Conservation (phyloP, 768 basidiomycete species). For the Boletales sp. region DNA sequence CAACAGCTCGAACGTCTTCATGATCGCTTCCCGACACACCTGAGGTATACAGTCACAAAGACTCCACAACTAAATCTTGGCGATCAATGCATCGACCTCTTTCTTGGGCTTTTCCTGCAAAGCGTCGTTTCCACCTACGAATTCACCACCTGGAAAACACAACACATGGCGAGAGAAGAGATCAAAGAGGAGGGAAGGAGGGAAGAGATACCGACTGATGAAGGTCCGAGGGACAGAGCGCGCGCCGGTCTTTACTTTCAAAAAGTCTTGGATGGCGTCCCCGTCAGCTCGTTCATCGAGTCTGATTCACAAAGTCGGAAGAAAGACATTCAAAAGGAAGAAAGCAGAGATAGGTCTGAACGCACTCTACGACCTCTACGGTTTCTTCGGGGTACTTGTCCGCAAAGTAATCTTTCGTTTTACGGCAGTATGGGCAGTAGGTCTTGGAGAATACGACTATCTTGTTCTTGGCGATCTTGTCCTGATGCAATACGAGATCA, state of each 20-base stretch:
- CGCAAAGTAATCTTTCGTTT: conserved; percentile 46
- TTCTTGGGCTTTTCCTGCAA: conserved; percentile 5
- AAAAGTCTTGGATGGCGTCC: conserved; percentile 60
- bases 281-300: conserved; percentile 60
- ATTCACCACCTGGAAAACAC: conserved; percentile 12
- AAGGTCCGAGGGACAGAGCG: conserved; percentile 77
- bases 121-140: conserved; percentile 20
- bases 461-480: conserved; percentile 45
- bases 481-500: conserved; percentile 27
- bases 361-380: conserved; percentile 48
- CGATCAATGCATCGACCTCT: conserved; percentile 10
- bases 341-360: background rate
- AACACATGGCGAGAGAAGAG: background rate
- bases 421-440: conserved; percentile 50
- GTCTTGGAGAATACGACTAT: conserved; percentile 61
- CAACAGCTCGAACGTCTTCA: too few relatives aligned
- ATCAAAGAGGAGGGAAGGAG: background rate
- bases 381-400: conserved; percentile 36
- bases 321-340: background rate
- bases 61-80: too few relatives aligned
- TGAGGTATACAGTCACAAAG: too few relatives aligned
- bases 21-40: too few relatives aligned
- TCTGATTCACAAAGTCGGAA: conserved; percentile 24
- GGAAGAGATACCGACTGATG: conserved; percentile 45
- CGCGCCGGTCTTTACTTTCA: conserved; percentile 60